Conservation (phyloP, 257 asterid genomes). For the Penstemon barbatus region DNA sequence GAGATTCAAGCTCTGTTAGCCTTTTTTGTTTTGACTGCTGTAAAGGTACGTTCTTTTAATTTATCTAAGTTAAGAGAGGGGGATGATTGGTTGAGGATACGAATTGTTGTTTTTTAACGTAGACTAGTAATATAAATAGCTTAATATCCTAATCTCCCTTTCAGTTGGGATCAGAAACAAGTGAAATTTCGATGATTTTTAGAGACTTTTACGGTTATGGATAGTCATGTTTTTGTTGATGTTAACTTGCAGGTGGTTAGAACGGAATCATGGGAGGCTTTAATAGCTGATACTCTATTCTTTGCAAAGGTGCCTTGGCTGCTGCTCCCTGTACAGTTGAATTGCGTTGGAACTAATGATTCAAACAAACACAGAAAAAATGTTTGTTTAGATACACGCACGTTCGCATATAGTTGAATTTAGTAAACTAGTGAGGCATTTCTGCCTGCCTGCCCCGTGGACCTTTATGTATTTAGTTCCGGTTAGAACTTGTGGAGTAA, state of each 20-base stretch:
- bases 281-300: constrained; percentile 56
- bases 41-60: constrained; percentile 52
- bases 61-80: background rate
- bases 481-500: background rate
- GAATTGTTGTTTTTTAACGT: no score
- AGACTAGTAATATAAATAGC: background rate
- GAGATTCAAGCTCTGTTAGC: constrained; percentile 85
- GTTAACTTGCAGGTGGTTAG: constrained; percentile 63
- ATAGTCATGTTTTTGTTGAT: constrained; percentile 2
- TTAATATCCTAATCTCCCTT: background rate
- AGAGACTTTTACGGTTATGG: background rate
- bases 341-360: background rate
- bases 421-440: background rate
- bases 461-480: background rate
- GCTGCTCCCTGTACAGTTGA: constrained; percentile 15
- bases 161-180: background rate
- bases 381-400: background rate
- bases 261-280: constrained; percentile 90
- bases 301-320: constrained; percentile 67
- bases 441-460: background rate
- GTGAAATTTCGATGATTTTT: constrained; percentile 4
- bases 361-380: background rate
- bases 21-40: constrained; percentile 53
- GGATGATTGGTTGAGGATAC: background rate
- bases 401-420: background rate